Evolutionary conservation across 805 yeast species (phyloP), one percentile per base, ranked within the genome.

Genomic region (Saturnispora serradocipensis): DNA sequence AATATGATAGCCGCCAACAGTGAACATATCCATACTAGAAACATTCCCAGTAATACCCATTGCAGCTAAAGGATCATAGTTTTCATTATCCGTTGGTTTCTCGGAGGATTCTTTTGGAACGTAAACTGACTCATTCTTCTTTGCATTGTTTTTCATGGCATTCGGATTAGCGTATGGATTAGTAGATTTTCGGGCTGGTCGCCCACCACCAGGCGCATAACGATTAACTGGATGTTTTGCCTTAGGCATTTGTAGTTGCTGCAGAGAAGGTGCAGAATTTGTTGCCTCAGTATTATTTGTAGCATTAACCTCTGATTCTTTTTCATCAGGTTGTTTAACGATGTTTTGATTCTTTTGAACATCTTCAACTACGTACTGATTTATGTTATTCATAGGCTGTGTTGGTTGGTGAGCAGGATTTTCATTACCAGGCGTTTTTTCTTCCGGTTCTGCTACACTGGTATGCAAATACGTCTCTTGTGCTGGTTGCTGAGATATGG

Each of bases 1-100:
- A 38, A 61, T 57, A 28, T 54, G 56, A 45, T 67, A 67, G 3
- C 71, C 71, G 5, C 68, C 68, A 49, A 56, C 64, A 25, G 63
- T 61, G 54, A 63, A 67, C 53, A 60, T 64, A 53, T 67, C 68
- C 43, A 57, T 54, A 6, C 57, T 52, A 15, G 50, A 54, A 35
- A 56, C 43, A 13, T 56, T 52, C 3, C 52, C 52, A 2, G 61
- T 55, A 47, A 51, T 46, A 5, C 50, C 58, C 39, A 45, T 42
- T 27, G 53, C 54, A 16, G 46, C 52, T 5, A 20, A 34, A 1
- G 43, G 27, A n/a, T 47, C 54, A 18, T 39, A n/a, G 13, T 47
- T 52, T 18, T 45, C 38, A 10, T 35, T n/a, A 36, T 7, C 35
- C 28, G 24, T 30, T 48, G 15, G 13, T 43, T 18, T 44, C 11